phyloP scores from a whole-genome alignment of 306 rosid species.

The Prunus campanulata region DNA sequence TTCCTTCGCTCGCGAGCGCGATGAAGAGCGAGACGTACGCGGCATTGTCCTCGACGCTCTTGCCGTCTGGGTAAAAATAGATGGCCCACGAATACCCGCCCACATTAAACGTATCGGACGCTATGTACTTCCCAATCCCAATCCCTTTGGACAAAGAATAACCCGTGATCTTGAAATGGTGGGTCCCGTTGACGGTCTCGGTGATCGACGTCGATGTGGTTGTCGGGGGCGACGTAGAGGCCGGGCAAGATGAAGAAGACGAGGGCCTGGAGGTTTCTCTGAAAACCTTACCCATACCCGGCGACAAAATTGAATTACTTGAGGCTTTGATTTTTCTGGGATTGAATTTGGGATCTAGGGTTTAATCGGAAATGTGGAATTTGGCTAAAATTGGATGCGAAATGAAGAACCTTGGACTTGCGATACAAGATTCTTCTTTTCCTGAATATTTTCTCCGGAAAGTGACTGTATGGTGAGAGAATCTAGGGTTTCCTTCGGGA shows the following conservation, averaged over 20 bases:
- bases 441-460: slow-evolving; percentile 6
- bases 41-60: slow-evolving; percentile 83
- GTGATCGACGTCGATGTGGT: slow-evolving; percentile 67
- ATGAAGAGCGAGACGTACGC: slow-evolving; percentile 76
- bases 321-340: background rate
- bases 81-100: slow-evolving; percentile 94
- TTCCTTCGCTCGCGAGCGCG: slow-evolving; percentile 86
- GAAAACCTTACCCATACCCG: slow-evolving; percentile 70
- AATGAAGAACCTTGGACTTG: slow-evolving; percentile 10
- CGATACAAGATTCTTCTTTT: slow-evolving; percentile 11
- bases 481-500: slow-evolving; percentile 37
- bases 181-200: slow-evolving; percentile 71
- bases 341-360: slow-evolving; percentile 32
- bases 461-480: slow-evolving; percentile 33
- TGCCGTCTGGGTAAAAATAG: slow-evolving; percentile 88
- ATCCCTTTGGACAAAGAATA: slow-evolving; percentile 69
- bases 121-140: slow-evolving; percentile 73
- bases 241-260: slow-evolving; percentile 33
- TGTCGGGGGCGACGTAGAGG: slow-evolving; percentile 39
- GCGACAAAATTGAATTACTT: slow-evolving; percentile 15
- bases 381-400: background rate
- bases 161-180: slow-evolving; percentile 77
- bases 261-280: slow-evolving; percentile 57
- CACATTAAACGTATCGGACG: slow-evolving; percentile 71
- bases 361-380: slow-evolving; percentile 14